Percentiles rank a stretch among this genome's conserved stretches.
These are phyloP conservation scores for Colletotrichum camelliae DNA, from an alignment of 2,329 filamentous ascomycete genomes.

Conservation along the genomic window DNA sequence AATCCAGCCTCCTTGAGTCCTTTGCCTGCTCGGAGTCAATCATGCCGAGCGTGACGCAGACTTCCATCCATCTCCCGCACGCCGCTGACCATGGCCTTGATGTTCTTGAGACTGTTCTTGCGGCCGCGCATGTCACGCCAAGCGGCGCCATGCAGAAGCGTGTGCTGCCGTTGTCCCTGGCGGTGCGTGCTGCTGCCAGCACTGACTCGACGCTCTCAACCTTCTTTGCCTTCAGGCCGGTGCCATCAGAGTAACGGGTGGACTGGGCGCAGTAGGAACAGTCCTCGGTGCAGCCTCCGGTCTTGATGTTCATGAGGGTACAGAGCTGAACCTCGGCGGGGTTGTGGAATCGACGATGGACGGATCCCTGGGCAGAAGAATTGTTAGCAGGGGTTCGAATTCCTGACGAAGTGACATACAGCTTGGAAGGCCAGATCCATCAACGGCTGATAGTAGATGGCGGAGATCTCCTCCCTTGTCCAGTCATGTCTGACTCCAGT, in stretches of 20 bases:
- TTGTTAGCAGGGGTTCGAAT: not conserved
- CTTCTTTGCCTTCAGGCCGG: constrained; percentile 80
- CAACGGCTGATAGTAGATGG: constrained; percentile 82
- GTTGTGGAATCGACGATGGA: constrained; percentile 87
- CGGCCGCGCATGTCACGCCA: constrained; percentile 95
- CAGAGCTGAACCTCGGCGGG: constrained; percentile 88
- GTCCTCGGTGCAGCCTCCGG: constrained; percentile 89
- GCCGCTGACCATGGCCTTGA: constrained; percentile 84
- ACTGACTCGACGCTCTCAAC: constrained; percentile 83
- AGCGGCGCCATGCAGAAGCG: constrained; percentile 93
- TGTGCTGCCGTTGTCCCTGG: constrained; percentile 84
- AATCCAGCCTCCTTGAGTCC: constrained; percentile 81
- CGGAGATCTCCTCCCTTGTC: constrained; percentile 81
- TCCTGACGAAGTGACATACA: constrained; percentile 49
- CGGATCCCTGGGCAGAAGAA: constrained; percentile 59
- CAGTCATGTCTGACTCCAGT: constrained; percentile 72
- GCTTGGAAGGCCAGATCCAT: constrained; percentile 80
- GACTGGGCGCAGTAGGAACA: constrained; percentile 94
- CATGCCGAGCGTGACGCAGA: constrained; percentile 94
- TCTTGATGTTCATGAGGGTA: constrained; percentile 97
- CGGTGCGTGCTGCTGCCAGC: constrained; percentile 76
- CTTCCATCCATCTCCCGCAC: constrained; percentile 87
- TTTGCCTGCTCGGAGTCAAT: constrained; percentile 81
- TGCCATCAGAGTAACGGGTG: constrained; percentile 76
- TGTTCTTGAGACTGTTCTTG: constrained; percentile 81